Evolutionary conservation across 805 yeast genomes (phyloP).

Genomic region (Saccharomycopsis schoenii): DNA sequence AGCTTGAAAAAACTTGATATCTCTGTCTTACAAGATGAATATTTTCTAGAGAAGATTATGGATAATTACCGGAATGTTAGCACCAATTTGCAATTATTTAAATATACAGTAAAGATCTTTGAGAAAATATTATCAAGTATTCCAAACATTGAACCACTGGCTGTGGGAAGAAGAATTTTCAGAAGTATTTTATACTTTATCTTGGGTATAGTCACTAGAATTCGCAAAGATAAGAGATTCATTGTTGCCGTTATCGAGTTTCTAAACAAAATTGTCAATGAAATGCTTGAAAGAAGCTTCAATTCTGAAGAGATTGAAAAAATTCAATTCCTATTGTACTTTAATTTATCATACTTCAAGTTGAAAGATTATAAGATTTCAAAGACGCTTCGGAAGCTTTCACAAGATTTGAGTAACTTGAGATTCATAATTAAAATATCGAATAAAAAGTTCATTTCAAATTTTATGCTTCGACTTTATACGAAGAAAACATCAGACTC

Average conservation of each 20-base stretch:
- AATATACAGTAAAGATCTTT: neutral
- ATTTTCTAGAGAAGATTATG: neutral
- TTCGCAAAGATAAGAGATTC: neutral
- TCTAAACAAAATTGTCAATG: neutral
- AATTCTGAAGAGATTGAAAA: neutral
- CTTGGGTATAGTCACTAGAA: neutral
- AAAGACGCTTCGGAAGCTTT: neutral
- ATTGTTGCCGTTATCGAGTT: neutral
- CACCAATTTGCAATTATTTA: neutral
- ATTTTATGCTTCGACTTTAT: neutral
- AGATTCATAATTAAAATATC: neutral
- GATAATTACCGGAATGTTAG: neutral
- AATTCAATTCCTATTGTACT: neutral
- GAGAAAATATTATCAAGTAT: neutral
- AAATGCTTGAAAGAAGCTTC: neutral
- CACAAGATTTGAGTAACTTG: neutral
- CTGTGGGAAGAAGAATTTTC: neutral
- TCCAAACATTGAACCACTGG: neutral
- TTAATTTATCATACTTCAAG: neutral
- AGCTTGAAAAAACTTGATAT: neutral
- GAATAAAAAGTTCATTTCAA: neutral
- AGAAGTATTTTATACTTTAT: neutral
- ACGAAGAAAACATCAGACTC: neutral
- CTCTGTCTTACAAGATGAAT: neutral
- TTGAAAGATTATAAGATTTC: neutral